Evolutionary conservation across 257 asterid species (phyloP), one percentile per base, ranked within the genome.

Genomic region (Gardenia jasminoides): DNA sequence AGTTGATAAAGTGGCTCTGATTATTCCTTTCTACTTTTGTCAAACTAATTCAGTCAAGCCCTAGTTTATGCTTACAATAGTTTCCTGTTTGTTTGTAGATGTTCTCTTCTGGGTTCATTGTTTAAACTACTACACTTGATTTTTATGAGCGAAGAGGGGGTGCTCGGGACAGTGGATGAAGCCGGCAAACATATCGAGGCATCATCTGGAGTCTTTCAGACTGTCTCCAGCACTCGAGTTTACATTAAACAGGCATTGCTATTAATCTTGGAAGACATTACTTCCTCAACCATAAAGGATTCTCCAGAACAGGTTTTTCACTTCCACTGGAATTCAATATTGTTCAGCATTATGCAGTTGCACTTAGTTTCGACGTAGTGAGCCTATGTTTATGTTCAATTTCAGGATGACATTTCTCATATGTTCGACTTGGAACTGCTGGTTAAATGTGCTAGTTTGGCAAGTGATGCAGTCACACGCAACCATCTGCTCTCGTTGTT

Each of bases 401-500:
- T 72, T 72, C 91, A 96, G 99, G 93, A 83, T 81, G 76, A 66
- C 66, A 71, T 79, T 26, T 31, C 65, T 44, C 66, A 72, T 65
- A 76, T 82, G 80, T 48, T 87, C 82, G 91, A 96, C 83, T 24
- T 96, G 89, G 93, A 78, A 73, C 88, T 93, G 77, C 80, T 96
- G 75, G 87, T 91, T 78, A 89, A 81, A 58, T 93, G 93, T 88
- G 97, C 92, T 84, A 96, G 93, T 74, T 81, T 87, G 56, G 83
- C 97, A 76, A 83, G 79, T 62, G 90, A 91, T 78, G 85, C 89
- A 10, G 78, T 86, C 77, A 92, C 97, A 78, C 89, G 96, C 82
- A 93, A 96, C 79, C 94, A 91, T 64, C 88, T 87, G n/a, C 88
- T 96, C 83, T 91, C 96, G 17, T 82, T 96, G 83, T 87, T 96